phyloP scores from a whole-genome alignment of 139 green algal species.

The Tetraselmis striata region DNA sequence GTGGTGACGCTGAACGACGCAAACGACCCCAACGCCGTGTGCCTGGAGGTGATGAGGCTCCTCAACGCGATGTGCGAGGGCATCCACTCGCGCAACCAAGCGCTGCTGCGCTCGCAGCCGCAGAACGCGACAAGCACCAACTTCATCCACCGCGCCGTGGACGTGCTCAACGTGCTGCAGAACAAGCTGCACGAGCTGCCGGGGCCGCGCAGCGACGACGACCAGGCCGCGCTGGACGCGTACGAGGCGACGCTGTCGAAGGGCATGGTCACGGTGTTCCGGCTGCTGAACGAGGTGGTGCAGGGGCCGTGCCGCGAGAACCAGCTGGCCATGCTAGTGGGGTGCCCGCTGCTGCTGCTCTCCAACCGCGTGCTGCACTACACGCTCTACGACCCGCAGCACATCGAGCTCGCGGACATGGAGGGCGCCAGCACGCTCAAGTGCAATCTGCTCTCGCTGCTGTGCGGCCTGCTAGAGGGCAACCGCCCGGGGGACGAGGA shows the following conservation, averaged over 20 bases:
- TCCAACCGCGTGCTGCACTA: conserved; percentile 27
- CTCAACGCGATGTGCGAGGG: conserved; percentile 17
- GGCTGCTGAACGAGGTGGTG: conserved; percentile 30
- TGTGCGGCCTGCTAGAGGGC: conserved; percentile 20
- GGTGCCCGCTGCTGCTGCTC: conserved; percentile 17
- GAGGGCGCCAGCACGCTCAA: neutral
- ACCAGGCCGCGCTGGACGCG: neutral
- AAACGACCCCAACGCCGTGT: neutral
- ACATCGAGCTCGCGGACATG: neutral
- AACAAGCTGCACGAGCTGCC: conserved; percentile 3
- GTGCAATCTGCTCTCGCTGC: conserved; percentile 4
- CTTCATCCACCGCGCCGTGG: conserved; percentile 21
- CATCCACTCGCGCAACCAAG: conserved; percentile 14
- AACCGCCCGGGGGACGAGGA: neutral
- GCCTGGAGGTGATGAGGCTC: neutral
- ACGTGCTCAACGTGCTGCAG: conserved; percentile 20
- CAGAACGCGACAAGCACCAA: conserved; percentile 4
- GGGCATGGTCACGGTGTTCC: conserved; percentile 18
- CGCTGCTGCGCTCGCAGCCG: conserved; percentile 16
- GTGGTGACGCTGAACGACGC: neutral
- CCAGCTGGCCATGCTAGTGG: conserved; percentile 13
- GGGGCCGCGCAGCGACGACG: neutral
- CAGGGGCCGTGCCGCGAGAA: conserved; percentile 24
- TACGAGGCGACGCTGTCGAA: neutral
- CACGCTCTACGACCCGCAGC: conserved; percentile 16